Conservation (phyloP, 2,329 filamentous ascomycete genomes). For the Exophiala spinifera region DNA sequence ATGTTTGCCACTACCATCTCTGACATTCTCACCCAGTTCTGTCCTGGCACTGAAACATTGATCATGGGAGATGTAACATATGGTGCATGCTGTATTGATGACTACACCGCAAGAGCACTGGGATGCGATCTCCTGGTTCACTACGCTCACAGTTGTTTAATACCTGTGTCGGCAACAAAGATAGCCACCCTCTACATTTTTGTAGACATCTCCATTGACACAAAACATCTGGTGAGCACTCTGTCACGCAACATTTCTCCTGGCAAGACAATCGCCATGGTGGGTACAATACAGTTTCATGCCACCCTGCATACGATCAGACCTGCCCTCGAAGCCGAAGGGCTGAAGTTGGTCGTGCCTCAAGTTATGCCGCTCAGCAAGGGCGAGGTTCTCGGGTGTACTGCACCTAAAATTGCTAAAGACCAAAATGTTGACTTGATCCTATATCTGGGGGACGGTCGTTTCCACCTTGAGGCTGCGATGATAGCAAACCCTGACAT, state of each 20-base stretch:
- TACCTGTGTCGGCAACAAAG: constrained; percentile 92
- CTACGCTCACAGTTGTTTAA: constrained; percentile 94
- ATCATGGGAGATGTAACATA: constrained; percentile 99
- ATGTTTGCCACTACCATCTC: constrained; percentile 97
- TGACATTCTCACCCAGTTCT: constrained; percentile 93
- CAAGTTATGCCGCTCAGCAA: constrained; percentile 91
- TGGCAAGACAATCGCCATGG: constrained; percentile 84
- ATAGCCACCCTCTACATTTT: constrained; percentile 98
- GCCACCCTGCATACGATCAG: constrained; percentile 87
- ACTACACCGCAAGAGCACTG: constrained; percentile 90
- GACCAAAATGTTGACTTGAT: constrained; percentile 67
- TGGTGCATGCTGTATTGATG: constrained; percentile 96
- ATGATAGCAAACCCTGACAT: constrained; percentile 97
- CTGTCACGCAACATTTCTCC: constrained; percentile 82
- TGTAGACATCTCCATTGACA: constrained; percentile 95
- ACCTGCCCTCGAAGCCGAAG: constrained; percentile 72
- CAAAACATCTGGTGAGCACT: constrained; percentile 77
- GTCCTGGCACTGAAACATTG: constrained; percentile 81
- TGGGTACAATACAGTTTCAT: constrained; percentile 98
- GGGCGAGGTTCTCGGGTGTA: constrained; percentile 96
- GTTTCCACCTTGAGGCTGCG: constrained; percentile 94
- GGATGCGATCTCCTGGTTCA: constrained; percentile 94
- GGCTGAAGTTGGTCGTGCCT: constrained; percentile 81
- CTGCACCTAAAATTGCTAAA: constrained; percentile 68
- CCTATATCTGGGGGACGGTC: constrained; percentile 84